Base-by-base conservation (phyloP, 768 basidiomycete species). In the Melanogaster broomeanus region DNA sequence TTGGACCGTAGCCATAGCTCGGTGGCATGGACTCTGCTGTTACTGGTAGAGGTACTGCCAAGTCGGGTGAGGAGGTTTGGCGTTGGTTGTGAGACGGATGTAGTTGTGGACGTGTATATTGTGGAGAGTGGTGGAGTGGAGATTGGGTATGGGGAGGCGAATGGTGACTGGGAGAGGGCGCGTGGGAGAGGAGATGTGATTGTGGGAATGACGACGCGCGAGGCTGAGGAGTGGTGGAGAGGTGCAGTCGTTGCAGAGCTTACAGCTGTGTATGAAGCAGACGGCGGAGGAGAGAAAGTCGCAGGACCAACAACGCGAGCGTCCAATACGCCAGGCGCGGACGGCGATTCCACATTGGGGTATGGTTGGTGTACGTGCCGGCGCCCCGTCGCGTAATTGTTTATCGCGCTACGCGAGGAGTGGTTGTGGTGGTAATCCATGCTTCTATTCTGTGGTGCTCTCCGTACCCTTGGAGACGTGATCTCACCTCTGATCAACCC, bases 331-430 rank as follows among this genome's bases (percentile, higher is more conserved):
- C 38, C 27, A 13, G 46, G 49, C 27, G 52, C 39, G 33, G 53
- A 30, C 15, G 53, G 54, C n/a, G 51, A 34, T 11, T 65, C 55
- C 38, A 48, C 45, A 46, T 57, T 42, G 31, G 30, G 55, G 33
- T 43, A 3, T 55, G 47, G 38, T 30, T 64, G 31, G 31, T 37
- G 35, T 37, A n/a, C 35, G 35, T 37, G 62, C 22, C 38, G 61
- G 49, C 58, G 64, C 52, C 58, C 61, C 52, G 55, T 58, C 55
- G 61, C 53, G 56, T 64, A 64, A 51, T 19, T 42, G 48, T 31
- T 50, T 24, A 42, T 22, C 18, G 51, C 52, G 43, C 61, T 64
- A 61, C 61, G 61, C 58, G 63, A 63, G 7, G 53, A 45, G 47
- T 48, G 48, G 56, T 18, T 53, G 52, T 48, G 62, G 44, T 34